These are phyloP conservation scores for Cardamine occulta DNA, from an alignment of 345 rosid species.

Conservation along the genomic window DNA sequence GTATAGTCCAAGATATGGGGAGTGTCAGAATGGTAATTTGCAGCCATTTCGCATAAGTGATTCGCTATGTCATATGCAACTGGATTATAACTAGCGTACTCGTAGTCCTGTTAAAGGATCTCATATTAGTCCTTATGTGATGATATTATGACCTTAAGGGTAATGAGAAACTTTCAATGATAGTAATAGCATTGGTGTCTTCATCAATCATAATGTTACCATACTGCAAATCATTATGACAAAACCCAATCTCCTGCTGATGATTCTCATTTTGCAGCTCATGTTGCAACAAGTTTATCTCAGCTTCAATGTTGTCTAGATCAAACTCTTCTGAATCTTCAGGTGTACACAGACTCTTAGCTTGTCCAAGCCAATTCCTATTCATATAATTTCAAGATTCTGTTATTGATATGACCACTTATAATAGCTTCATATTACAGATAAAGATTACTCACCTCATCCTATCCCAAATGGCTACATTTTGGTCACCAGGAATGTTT, in stretches of 20 bases:
- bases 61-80: conserved; percentile 87
- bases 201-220: conserved; percentile 96
- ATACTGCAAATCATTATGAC: conserved; percentile 92
- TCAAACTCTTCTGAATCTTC: conserved; percentile 59
- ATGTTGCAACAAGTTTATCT: conserved; percentile 58
- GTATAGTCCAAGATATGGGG: conserved; percentile 62
- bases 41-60: conserved; percentile 92
- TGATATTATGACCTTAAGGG: not conserved
- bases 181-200: conserved; percentile 64
- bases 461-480: conserved; percentile 65
- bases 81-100: conserved; percentile 83
- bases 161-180: conserved; percentile 62
- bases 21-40: conserved; percentile 77
- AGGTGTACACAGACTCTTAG: conserved; percentile 60
- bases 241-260: conserved; percentile 68
- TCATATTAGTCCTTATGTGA: conserved; percentile 17
- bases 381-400: not conserved
- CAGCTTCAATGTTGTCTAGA: conserved; percentile 60
- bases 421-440: not conserved
- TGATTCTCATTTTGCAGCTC: conserved; percentile 43
- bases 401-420: not conserved
- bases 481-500: conserved; percentile 62
- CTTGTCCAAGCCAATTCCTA: conserved; percentile 67
- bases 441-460: conserved; percentile 52
- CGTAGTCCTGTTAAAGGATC: conserved; percentile 65